These are phyloP conservation scores for Theobroma grandiflorum DNA, from an alignment of 441 rosid species.

Conservation along the genomic window DNA sequence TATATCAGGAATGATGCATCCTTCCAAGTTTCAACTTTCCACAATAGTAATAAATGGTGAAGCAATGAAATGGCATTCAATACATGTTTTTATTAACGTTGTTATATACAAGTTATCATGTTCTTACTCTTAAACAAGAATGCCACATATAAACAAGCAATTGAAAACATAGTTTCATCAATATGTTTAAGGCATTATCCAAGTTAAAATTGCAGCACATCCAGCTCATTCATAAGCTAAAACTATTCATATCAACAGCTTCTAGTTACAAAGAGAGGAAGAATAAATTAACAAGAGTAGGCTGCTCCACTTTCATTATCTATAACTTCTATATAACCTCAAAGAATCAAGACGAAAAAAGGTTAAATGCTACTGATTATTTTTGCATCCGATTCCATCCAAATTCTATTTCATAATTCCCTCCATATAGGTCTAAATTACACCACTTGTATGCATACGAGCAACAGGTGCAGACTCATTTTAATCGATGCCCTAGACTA, in stretches of 20 bases:
- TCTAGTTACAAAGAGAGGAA: too few relatives aligned
- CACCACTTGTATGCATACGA: not conserved
- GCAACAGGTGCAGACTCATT: not conserved
- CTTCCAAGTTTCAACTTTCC: not conserved
- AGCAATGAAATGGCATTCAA: too few relatives aligned
- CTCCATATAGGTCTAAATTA: not conserved
- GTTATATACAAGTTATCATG: not conserved
- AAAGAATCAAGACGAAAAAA: not conserved
- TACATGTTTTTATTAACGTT: too few relatives aligned
- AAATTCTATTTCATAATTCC: too few relatives aligned
- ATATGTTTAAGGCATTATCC: not conserved
- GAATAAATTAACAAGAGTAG: too few relatives aligned
- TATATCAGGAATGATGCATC: not conserved
- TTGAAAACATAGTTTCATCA: not conserved
- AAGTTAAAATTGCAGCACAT: not conserved
- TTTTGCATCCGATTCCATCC: too few relatives aligned
- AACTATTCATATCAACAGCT: not conserved
- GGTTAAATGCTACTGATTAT: not conserved
- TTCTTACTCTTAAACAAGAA: not conserved
- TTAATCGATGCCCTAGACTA: not conserved
- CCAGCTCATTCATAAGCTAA: conserved; percentile 7
- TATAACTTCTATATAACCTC: not conserved
- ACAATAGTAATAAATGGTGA: too few relatives aligned
- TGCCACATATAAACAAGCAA: not conserved
- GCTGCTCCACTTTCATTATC: too few relatives aligned